phyloP scores from a whole-genome alignment of 176 grass and related monocot genomes.

The Ananas comosus region DNA sequence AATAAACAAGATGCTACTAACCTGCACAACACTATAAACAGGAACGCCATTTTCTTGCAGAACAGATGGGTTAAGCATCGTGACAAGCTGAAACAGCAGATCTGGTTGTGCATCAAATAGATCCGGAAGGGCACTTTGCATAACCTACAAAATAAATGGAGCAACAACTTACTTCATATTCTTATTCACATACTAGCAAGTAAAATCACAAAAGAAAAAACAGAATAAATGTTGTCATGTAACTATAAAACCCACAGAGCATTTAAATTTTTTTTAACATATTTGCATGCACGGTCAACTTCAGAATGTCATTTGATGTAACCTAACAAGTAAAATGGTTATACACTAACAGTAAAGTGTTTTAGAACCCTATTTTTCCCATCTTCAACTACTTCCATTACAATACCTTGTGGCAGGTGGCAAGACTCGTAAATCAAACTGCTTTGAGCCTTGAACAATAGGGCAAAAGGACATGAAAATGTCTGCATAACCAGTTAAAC shows the following conservation, averaged over 20 bases:
- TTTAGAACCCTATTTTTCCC: too few species aligned
- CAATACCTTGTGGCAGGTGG: too few species aligned
- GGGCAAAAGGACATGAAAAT: too few species aligned
- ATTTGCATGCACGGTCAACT: too few species aligned
- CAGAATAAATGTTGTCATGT: not conserved
- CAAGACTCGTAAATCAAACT: too few species aligned
- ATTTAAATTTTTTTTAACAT: not conserved
- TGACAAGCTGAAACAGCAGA: conserved; percentile 91
- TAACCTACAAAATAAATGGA: conserved; percentile 38
- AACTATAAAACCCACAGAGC: not conserved
- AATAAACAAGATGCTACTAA: conserved; percentile 14
- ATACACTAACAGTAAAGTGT: too few species aligned
- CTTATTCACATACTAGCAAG: not conserved
- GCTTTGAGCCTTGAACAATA: too few species aligned
- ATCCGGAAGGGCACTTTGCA: conserved; percentile 79
- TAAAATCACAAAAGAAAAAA: not conserved
- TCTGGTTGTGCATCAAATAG: conserved; percentile 88
- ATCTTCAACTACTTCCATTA: too few species aligned
- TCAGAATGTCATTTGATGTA: too few species aligned
- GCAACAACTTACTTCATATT: not conserved
- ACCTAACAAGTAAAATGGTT: too few species aligned
- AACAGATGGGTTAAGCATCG: conserved; percentile 88
- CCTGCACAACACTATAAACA: conserved; percentile 90
- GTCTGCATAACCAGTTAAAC: too few species aligned
- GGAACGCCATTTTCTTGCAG: conserved; percentile 65